Percentiles rank a stretch among this genome's conserved stretches.
phyloP scores from a whole-genome alignment of 2,329 filamentous ascomycete genomes.

The Cytospora piceae region DNA sequence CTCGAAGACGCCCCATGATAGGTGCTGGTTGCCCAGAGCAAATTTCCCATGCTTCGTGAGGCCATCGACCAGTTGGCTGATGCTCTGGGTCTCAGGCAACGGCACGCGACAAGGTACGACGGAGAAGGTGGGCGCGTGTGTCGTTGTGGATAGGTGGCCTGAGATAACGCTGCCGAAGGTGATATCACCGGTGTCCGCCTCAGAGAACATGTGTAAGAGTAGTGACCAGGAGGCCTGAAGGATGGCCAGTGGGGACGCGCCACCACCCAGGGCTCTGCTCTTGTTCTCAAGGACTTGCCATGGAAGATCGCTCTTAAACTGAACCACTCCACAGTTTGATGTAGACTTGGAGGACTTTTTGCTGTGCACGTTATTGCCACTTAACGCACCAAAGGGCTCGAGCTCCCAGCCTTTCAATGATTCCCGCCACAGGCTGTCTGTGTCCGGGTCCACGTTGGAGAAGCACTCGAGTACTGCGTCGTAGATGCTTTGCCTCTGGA shows the following conservation, averaged over 20 bases:
- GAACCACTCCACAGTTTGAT: conserved; percentile 23
- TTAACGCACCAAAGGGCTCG: conserved; percentile 33
- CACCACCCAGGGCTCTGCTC: conserved; percentile 34
- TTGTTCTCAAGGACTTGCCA: conserved; percentile 28
- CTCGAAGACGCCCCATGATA: conserved; percentile 36
- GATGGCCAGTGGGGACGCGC: conserved; percentile 39
- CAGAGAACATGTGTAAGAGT: conserved; percentile 40
- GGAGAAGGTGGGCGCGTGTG: conserved; percentile 42
- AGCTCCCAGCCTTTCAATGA: conserved; percentile 32
- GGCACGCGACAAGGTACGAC: conserved; percentile 40
- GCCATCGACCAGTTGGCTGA: conserved; percentile 29
- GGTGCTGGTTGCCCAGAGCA: conserved; percentile 34
- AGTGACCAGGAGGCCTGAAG: conserved; percentile 43
- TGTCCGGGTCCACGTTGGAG: conserved; percentile 24
- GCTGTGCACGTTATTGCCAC: conserved; percentile 31
- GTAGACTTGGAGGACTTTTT: conserved; percentile 10
- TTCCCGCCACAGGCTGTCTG: conserved; percentile 28
- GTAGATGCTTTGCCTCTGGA: conserved; percentile 28
- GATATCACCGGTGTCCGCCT: conserved; percentile 40
- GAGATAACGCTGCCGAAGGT: conserved; percentile 42
- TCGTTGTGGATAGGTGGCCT: conserved; percentile 34
- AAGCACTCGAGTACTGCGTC: conserved; percentile 31
- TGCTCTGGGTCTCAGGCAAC: conserved; percentile 28
- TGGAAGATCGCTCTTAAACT: conserved; percentile 27
- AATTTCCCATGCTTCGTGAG: conserved; percentile 29